Base-by-base conservation (phyloP, 805 yeast genomes). In the Spathaspora boniae region DNA sequence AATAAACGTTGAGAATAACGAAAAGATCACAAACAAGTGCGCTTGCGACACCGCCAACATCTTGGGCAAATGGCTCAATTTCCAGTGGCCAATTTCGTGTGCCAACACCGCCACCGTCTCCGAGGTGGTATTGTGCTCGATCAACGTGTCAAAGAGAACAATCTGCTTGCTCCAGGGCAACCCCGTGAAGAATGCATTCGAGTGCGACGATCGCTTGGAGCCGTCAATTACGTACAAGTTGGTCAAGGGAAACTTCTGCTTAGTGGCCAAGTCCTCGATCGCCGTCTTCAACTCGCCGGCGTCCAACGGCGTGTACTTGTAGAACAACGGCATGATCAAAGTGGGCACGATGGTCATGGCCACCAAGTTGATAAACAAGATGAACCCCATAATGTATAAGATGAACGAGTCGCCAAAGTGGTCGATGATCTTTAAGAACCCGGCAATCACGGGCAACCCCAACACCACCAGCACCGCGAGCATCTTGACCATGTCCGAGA, bases 21-120 rank as follows among this genome's bases (percentile, higher is more conserved):
- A 69, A 57, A 89, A 86, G 29, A 80, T 71, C 17, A 76, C 51
- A 47, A 83, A 76, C 34, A 81, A 59, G 48, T 85, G 85, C 4
- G 65, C 56, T 60, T 86, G 89, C 31, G 78, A 68, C 43, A 81
- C 72, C 4, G 74, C 51, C 51, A 93, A 62, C 72, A 82, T 74
- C 55, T 80, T 80, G n/a, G 89, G 68, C 42, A 89, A 82, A 60
- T 93, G 99, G 40, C 83, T 80, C 57, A 84, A 72, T 50, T 82
- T 81, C 99, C 99, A 93, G 60, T 93, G 99, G 34, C 99, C 99
- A 48, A 93, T 82, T 67, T 93, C 99, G 56, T 93, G 99, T n/a
- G 95, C 98, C 45, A 91, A 71, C 1, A 93, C 96, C 34, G 98
- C 97, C 34, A 88, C 86, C 26, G 88, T 86, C 61, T 93, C 95